phyloP scores from a whole-genome alignment of 306 rosid species.

The Castanea sativa region DNA sequence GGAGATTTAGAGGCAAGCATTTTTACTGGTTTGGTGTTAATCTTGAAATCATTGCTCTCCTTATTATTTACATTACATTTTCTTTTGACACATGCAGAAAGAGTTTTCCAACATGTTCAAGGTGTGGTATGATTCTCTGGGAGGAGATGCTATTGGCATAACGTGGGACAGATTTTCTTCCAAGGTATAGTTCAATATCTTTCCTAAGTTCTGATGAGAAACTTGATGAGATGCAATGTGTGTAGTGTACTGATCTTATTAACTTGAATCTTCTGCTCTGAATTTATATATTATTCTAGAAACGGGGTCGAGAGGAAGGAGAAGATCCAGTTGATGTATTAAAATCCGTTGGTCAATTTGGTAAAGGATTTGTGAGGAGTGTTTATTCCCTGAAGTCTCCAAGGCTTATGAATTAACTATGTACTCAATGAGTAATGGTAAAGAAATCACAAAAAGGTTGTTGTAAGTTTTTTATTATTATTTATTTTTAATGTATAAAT shows the following conservation, averaged over 20 bases:
- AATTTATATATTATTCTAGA: constrained; percentile 37
- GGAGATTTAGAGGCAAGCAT: constrained; percentile 76
- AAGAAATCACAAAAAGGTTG: not conserved
- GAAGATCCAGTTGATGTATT: constrained; percentile 39
- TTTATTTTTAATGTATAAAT: no score
- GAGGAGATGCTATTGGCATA: constrained; percentile 90
- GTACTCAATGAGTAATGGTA: not conserved
- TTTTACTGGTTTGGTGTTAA: constrained; percentile 10
- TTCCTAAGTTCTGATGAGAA: not conserved
- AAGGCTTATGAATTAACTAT: constrained; percentile 16
- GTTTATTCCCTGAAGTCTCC: constrained; percentile 46
- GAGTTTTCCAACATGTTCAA: constrained; percentile 60
- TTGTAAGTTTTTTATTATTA: constrained; percentile 9
- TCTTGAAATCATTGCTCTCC: not conserved
- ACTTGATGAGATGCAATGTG: not conserved
- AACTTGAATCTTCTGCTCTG: constrained; percentile 6
- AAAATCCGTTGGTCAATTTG: constrained; percentile 41
- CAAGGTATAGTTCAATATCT: constrained; percentile 49
- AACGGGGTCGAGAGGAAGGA: constrained; percentile 56
- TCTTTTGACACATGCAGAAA: constrained; percentile 42
- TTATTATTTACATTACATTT: not conserved
- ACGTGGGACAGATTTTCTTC: constrained; percentile 64
- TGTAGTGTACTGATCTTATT: not conserved
- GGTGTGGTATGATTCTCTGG: constrained; percentile 90
- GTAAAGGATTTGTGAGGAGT: constrained; percentile 50